Evolutionary conservation across 768 basidiomycete species (phyloP), one percentile per base, ranked within the genome.

Genomic region (Suillus spraguei): DNA sequence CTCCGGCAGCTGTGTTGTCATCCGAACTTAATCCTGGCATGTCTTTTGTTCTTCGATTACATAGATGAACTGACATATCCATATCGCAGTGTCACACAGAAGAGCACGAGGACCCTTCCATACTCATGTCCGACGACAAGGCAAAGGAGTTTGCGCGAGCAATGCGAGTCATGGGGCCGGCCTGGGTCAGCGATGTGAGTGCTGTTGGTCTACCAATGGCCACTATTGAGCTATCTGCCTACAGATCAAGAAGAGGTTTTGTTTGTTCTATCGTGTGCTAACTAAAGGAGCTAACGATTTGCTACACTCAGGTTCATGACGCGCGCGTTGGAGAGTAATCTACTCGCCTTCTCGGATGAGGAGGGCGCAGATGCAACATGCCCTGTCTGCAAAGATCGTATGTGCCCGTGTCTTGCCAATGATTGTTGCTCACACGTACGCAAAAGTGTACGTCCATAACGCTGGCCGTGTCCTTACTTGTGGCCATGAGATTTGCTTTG

Each of bases 1-100:
- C 77, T 94, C 46, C 82, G 91, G 5, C 91, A 92, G 69, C 76
- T 92, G 0, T 90, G 88, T 69, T 85, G 85, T 66, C 90, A 91
- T 70, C 91, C 91, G 0, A 78, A 87, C 68, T 83, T 93, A 5
- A 86, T 91, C 47, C 78, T 90, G 46, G 88, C 88, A 59, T 38
- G 83, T 70, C 8, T 8, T 65, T 69, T 20, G 20, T 46, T 64
- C 50, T 32, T 35, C n/a, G 44, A 35, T 44, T 14, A 6, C 11
- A 2, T 60, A 11, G 38, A 33, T 9, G 7, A 17, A 36, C 46
- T n/a, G 28, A 38, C 38, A 14, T 10, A n/a, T n/a, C n/a, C n/a
- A n/a, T n/a, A 28, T 28, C 38, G 13, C 59, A 83, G 81, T 76
- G 78, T 32, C 76, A 78, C 63, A 72, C 80, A 7, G 81, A 81